Base-by-base conservation (phyloP, 1,284 basidiomycete genomes). In the Cryptococcus sp. region DNA sequence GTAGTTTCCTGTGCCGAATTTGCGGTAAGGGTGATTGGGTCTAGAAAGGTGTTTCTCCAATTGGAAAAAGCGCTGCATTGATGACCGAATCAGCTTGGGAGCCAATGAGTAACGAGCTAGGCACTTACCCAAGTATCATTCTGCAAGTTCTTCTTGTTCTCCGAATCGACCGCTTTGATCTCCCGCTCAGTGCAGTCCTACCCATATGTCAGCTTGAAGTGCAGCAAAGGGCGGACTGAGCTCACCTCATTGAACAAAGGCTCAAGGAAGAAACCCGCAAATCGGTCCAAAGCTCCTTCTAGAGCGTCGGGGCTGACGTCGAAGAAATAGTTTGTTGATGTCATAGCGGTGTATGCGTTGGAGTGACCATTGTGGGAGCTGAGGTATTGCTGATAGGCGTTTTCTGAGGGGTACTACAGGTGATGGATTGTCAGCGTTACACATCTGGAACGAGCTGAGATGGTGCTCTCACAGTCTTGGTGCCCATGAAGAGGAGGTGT, bases 111-210 rank as follows among this genome's bases (percentile, higher is more conserved):
- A 26, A 8, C 15, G 20, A 22, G 6, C 5, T 19, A n/a, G 40
- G 15, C 10, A 67, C 70, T 65, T 52, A 64, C 70, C 93, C 94
- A 98, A 72, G 89, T 81, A 76, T 99, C 95, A n/a, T 82, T 82
- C 78, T 98, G 95, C 52, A 93, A 84, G 74, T 99, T 99, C 82
- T 99, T 99, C 82, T 93, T 93, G 83, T 99, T 90, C 75, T 99
- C 96, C 1, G 93, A 97, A 75, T 99, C 89, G 39, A 99, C 96
- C 1, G 96, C 96, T 66, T 94, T 93, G 65, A 98, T 86, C 79
- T 99, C 96, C 47, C 96, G 86, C 53, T 89, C 86, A 0, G 95
- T 95, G 75, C 95, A 95, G 17, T 90, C 91, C 62, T 70, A 41
- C 15, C 15, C 10, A 17, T 10, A 19, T 8, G 23, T 40, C 20